Base-by-base conservation (phyloP, 2,329 filamentous ascomycete species). In the Balansia obtecta region DNA sequence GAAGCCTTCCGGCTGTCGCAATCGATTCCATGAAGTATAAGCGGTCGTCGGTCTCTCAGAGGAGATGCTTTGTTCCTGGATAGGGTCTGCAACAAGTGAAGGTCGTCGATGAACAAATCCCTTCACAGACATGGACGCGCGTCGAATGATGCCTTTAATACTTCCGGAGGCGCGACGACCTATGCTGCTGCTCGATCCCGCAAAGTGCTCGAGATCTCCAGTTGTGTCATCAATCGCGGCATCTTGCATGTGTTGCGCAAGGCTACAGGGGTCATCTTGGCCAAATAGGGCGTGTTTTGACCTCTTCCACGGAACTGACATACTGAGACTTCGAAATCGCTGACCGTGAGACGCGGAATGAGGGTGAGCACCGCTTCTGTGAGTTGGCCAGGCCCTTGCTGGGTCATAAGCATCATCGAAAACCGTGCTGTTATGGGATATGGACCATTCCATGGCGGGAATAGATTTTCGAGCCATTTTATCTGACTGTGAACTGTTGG, bases 111-210 rank as follows among this genome's bases (percentile, higher is more conserved):
- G 68, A 8, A 77, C 73, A 33, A 80, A 71, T 33, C 71, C 72
- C 57, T 74, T 73, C 47, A 80, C 59, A 9, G 75, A 77, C 48
- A 77, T 58, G 3, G 78, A 81, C 0, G 77, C 78, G 10, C 78
- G 68, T 22, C 77, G 72, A 46, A 80, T 67, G 54, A 73, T 75
- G 45, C 73, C 71, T 59, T 72, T 76, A 51, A 80, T 60, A 45
- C 66, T 65, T 45, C 62, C 61, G 0, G 64, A 56, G 4, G 55
- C 51, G 43, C 59, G 58, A 13, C 57, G 56, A 27, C 57, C 53
- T 16, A 64, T 58, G 51, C 59, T 56, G 46, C 63, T 54, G 41
- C 55, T 55, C 16, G 52, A 53, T 18, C 58, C 55, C 15, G 53
- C 50, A 30, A 51, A 49, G 45, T 54, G 49, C n/a, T 61, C 60